phyloP scores from a whole-genome alignment of 1,284 basidiomycete species.

The Ustilago crameri region DNA sequence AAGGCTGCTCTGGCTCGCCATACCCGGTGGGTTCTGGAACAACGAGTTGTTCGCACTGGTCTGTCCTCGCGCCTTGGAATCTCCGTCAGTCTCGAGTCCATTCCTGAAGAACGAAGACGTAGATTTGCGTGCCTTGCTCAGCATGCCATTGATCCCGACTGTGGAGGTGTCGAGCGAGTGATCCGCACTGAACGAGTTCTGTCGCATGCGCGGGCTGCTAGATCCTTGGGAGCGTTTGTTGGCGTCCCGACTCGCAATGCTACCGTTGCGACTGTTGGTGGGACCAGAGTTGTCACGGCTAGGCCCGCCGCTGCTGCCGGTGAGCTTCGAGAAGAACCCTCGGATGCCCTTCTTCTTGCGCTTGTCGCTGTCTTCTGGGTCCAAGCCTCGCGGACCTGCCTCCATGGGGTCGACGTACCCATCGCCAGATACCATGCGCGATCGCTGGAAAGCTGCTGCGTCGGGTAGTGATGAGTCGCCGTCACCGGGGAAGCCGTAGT shows the following conservation, averaged over 20 bases:
- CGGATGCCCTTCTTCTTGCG: slow-evolving; percentile 58
- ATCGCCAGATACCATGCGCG: slow-evolving; percentile 37
- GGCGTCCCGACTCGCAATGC: slow-evolving; percentile 45
- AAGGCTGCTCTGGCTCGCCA: slow-evolving; percentile 56
- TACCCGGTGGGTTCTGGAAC: slow-evolving; percentile 53
- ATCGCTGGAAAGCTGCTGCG: slow-evolving; percentile 32
- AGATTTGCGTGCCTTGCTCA: slow-evolving; percentile 41
- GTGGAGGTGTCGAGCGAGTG: slow-evolving; percentile 42
- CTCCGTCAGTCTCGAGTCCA: slow-evolving; percentile 22
- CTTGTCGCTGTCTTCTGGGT: slow-evolving; percentile 31
- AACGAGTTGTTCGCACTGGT: slow-evolving; percentile 14
- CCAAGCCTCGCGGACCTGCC: slow-evolving; percentile 38
- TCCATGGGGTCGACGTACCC: slow-evolving; percentile 48
- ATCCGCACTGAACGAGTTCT: slow-evolving; percentile 40
- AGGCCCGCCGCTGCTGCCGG: slow-evolving; percentile 27
- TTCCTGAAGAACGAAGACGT: slow-evolving; percentile 47
- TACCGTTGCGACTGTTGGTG: slow-evolving; percentile 34
- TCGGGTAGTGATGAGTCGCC: slow-evolving; percentile 43
- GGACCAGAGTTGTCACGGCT: slow-evolving; percentile 21
- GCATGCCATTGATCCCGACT: slow-evolving; percentile 23
- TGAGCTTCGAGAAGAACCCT: slow-evolving; percentile 52
- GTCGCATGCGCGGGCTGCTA: slow-evolving; percentile 30
- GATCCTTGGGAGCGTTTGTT: slow-evolving; percentile 49
- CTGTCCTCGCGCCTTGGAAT: slow-evolving; percentile 15
- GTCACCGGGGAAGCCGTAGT: slow-evolving; percentile 59